Evolutionary conservation across 495 filamentous ascomycete species (phyloP).

Genomic region (Xylaria nigripes): DNA sequence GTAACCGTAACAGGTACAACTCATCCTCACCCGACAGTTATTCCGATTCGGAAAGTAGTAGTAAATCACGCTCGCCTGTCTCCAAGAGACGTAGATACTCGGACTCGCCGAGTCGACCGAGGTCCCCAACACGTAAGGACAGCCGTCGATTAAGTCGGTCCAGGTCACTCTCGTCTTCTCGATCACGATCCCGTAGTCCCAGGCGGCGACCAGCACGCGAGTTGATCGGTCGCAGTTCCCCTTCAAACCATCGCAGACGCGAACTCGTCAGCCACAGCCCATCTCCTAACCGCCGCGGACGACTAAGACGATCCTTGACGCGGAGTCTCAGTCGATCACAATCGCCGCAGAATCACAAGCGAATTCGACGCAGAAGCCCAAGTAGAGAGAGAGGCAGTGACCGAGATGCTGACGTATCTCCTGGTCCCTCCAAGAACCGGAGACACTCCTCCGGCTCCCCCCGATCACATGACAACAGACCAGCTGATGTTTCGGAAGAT

Average conservation of each 20-base stretch:
- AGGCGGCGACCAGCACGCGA: conserved; percentile 35
- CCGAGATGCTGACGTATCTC: conserved; percentile 10
- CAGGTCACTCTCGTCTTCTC: conserved; percentile 38
- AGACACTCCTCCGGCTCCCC: conserved; percentile 29
- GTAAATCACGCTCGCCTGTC: conserved; percentile 24
- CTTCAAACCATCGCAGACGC: conserved; percentile 27
- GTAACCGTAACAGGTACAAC: conserved; percentile 16
- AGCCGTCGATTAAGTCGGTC: conserved; percentile 32
- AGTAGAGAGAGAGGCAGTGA: conserved; percentile 12
- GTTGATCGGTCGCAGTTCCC: conserved; percentile 33
- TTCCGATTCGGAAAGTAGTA: conserved; percentile 19
- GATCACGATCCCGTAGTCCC: conserved; percentile 26
- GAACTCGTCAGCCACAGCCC: conserved; percentile 34
- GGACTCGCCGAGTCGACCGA: conserved; percentile 28
- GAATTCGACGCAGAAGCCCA: conserved; percentile 13
- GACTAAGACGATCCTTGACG: conserved; percentile 36
- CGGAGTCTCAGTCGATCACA: conserved; percentile 32
- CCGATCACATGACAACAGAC: conserved; percentile 35
- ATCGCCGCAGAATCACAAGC: conserved; percentile 30
- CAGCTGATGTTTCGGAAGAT: conserved; percentile 57
- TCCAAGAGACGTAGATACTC: conserved; percentile 27
- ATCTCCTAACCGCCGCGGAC: conserved; percentile 28
- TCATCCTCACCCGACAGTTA: conserved; percentile 19
- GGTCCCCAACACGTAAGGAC: conserved; percentile 26
- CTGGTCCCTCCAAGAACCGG: conserved; percentile 35